phyloP scores from a whole-genome alignment of 345 rosid genomes.

The Brassica nigra region DNA sequence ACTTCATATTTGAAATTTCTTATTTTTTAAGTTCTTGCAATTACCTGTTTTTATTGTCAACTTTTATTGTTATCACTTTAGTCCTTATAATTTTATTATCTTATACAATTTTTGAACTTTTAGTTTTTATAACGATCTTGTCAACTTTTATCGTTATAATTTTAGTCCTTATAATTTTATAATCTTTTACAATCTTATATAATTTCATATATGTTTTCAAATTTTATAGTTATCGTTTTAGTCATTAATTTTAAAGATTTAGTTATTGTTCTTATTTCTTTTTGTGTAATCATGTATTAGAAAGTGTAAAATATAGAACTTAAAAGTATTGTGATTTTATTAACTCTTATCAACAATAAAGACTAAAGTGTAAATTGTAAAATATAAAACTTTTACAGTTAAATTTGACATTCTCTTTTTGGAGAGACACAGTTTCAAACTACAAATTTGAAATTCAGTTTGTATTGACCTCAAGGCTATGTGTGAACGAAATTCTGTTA shows the following conservation, averaged over 20 bases:
- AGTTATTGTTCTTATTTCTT: background rate
- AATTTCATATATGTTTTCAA: background rate
- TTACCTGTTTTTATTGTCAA: no score
- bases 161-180: no score
- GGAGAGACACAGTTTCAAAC: background rate
- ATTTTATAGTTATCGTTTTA: background rate
- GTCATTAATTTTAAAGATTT: background rate
- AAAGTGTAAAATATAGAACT: background rate
- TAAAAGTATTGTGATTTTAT: no score
- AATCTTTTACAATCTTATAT: background rate
- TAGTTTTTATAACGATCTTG: no score
- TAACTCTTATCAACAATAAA: background rate
- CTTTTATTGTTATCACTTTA: no score
- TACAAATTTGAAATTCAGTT: background rate
- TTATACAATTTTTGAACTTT: no score
- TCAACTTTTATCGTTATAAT: no score
- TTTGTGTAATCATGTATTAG: background rate
- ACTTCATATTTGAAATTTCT: no score
- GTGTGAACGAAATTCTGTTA: background rate
- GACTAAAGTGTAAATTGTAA: background rate
- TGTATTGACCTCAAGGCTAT: background rate
- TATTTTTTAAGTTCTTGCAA: no score
- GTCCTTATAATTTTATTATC: no score
- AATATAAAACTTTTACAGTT: no score
- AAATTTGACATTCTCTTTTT: background rate